phyloP scores from a whole-genome alignment of 768 basidiomycete species.

The Mycena venus region DNA sequence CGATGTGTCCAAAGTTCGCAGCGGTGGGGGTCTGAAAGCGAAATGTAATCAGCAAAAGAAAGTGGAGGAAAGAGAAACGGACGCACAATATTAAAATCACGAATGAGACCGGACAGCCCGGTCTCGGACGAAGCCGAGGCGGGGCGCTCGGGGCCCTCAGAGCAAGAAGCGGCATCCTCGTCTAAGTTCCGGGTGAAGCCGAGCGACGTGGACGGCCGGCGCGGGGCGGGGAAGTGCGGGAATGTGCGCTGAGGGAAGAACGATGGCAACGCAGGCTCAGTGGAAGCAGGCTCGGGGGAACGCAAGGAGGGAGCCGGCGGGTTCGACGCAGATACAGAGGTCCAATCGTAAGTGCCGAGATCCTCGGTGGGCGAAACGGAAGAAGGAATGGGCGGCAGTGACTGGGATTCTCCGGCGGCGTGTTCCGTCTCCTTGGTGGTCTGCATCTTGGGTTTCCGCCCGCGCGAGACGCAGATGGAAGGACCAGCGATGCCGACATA shows the following conservation, averaged over 20 bases:
- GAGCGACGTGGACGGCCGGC: conserved; percentile 51
- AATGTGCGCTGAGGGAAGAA: conserved; percentile 40
- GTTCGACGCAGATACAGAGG: conserved; percentile 8
- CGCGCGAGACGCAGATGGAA: conserved; percentile 51
- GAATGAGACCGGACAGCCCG: conserved; percentile 36
- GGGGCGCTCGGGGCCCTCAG: conserved; percentile 33
- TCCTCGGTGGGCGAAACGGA: conserved; percentile 5
- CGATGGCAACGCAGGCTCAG: conserved; percentile 30
- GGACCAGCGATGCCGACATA: conserved; percentile 49
- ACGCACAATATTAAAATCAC: conserved; percentile 46
- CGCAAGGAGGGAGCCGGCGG: conserved; percentile 29
- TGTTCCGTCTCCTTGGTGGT: conserved; percentile 20
- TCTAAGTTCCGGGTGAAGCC: conserved; percentile 33
- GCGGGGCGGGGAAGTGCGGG: conserved; percentile 40
- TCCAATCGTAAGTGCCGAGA: neutral
- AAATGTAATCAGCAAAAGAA: neutral
- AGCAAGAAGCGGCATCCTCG: conserved; percentile 21
- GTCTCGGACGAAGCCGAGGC: conserved; percentile 39
- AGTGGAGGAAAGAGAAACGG: neutral
- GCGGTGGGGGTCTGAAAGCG: conserved; percentile 44
- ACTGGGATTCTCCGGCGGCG: neutral
- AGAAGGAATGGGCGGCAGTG: neutral
- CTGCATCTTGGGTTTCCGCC: conserved; percentile 45
- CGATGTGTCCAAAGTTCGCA: conserved; percentile 34
- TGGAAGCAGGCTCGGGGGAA: conserved; percentile 33